phyloP scores from a whole-genome alignment of 73 alveolate species.

The Paramecium tetraurelia region DNA sequence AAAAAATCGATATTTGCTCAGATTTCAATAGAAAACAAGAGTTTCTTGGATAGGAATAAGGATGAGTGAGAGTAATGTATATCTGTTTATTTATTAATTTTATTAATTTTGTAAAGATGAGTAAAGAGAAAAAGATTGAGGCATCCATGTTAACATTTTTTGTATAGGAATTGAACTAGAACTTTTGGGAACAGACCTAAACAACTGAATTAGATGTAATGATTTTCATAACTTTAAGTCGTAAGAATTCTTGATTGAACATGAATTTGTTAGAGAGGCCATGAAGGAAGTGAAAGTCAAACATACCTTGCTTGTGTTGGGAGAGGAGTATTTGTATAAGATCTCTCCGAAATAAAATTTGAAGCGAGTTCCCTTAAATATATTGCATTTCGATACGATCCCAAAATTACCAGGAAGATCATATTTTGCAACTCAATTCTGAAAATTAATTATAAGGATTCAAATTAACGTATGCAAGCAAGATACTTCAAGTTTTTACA shows the following conservation, averaged over 20 bases:
- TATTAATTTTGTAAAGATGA: neutral
- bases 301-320: conserved; percentile 16
- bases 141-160: conserved; percentile 4
- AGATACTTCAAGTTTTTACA: conserved; percentile 17
- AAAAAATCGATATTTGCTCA: neutral
- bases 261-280: conserved; percentile 13
- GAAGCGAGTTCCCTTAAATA: conserved; percentile 1
- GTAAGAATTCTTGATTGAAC: neutral
- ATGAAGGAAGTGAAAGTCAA: neutral
- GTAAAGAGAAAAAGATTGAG: conserved; percentile 8
- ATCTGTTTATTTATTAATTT: neutral
- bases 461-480: neutral
- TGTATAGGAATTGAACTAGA: neutral
- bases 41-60: conserved; percentile 30
- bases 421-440: neutral
- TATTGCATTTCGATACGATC: neutral
- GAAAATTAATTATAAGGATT: conserved; percentile 24
- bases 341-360: conserved; percentile 13
- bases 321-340: conserved; percentile 1
- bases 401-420: conserved; percentile 42
- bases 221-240: neutral
- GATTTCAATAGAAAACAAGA: conserved; percentile 33
- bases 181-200: neutral
- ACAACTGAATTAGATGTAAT: conserved; percentile 31
- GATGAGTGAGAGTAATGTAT: conserved; percentile 15